A percentile compares a stretch with the other conserved stretches of the same genome.
Evolutionary conservation across 495 filamentous ascomycete species (phyloP).

Genomic region (Tricharina praecox): DNA sequence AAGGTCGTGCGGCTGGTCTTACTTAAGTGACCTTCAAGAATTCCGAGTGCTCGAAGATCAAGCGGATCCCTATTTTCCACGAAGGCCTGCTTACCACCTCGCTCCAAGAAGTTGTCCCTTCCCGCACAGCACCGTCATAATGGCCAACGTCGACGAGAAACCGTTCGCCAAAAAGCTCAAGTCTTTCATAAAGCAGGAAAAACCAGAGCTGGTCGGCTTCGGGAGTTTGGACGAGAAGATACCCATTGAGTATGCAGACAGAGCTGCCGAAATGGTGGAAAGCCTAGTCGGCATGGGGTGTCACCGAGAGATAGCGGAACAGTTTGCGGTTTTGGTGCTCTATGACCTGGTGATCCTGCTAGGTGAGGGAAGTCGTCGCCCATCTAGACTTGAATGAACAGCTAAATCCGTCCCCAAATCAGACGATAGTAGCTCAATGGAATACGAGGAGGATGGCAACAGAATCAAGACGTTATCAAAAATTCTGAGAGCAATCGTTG

Average conservation of each 20-base stretch:
- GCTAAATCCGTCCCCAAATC: neutral
- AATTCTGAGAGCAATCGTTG: constrained; percentile 41
- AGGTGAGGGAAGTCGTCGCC: constrained; percentile 4
- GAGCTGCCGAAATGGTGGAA: neutral
- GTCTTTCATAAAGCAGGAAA: neutral
- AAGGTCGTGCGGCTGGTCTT: too few species aligned
- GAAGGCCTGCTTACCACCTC: too few species aligned
- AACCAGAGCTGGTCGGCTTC: neutral
- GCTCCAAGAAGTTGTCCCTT: too few species aligned
- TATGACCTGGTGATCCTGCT: constrained; percentile 14
- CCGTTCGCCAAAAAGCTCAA: neutral
- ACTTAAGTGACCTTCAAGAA: too few species aligned
- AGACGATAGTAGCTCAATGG: constrained; percentile 56
- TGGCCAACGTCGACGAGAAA: too few species aligned
- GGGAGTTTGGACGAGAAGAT: neutral
- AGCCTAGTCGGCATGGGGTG: neutral
- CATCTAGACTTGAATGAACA: neutral
- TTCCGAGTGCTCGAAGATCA: too few species aligned
- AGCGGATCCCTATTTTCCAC: too few species aligned
- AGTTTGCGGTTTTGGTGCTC: constrained; percentile 8
- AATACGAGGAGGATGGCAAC: constrained; percentile 38
- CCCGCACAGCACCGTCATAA: too few species aligned
- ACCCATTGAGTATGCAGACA: neutral
- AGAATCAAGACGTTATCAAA: constrained; percentile 43
- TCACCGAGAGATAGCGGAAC: constrained; percentile 1